Evolutionary conservation across 2,329 filamentous ascomycete genomes (phyloP).

Genomic region (Cephalotrichum gorgonifer): DNA sequence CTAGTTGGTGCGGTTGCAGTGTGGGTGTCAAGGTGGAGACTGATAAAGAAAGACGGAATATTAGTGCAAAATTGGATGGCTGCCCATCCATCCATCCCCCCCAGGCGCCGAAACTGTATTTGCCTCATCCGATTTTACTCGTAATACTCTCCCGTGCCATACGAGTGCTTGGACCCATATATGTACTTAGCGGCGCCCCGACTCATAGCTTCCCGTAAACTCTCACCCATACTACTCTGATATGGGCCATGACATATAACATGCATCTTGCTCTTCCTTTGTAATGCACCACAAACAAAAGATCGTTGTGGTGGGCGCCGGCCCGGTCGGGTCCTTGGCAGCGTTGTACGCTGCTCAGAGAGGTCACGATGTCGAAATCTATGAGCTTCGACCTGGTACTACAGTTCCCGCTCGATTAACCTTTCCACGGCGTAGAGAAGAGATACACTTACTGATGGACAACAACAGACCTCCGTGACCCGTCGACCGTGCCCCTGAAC

Average conservation of each 20-base stretch:
- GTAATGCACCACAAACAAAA: slow-evolving; percentile 37
- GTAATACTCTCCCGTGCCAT: no score
- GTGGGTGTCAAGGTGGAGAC: no score
- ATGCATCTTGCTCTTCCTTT: neutral
- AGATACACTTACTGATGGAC: neutral
- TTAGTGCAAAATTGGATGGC: no score
- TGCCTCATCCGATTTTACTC: neutral
- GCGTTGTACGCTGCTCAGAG: slow-evolving; percentile 85
- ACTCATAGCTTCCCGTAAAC: neutral
- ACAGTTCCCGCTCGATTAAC: slow-evolving; percentile 3
- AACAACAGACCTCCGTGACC: slow-evolving; percentile 68
- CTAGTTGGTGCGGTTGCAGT: no score
- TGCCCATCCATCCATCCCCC: no score
- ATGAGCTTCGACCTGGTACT: slow-evolving; percentile 81
- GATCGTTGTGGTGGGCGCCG: slow-evolving; percentile 78
- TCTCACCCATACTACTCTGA: neutral
- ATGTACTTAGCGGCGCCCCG: neutral
- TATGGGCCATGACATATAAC: neutral
- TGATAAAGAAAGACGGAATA: no score
- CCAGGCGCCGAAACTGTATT: neutral
- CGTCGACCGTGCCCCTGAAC: slow-evolving; percentile 74
- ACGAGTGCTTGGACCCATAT: neutral
- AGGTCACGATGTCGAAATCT: slow-evolving; percentile 85
- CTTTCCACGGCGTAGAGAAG: neutral
- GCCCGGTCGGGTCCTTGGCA: slow-evolving; percentile 84